Conservation (phyloP, 371 early-diverging fungal genomes). For the Actinomucor elegans region DNA sequence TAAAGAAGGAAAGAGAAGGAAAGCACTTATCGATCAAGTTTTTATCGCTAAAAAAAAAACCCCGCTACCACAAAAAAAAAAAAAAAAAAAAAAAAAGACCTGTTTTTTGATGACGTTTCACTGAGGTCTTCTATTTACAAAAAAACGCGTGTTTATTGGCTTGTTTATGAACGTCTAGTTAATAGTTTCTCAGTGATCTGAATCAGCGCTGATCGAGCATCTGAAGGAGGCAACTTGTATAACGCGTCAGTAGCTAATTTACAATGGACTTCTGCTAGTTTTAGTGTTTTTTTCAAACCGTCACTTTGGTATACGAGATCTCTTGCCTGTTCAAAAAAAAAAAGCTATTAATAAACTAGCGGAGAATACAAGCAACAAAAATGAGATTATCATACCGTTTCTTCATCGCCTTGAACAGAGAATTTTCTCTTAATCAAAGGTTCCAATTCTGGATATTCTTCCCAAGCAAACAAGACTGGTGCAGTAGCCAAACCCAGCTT, state of each 20-base stretch:
- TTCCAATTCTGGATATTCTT: slow-evolving; percentile 83
- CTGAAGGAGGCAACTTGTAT: slow-evolving; percentile 62
- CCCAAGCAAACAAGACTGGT: slow-evolving; percentile 92
- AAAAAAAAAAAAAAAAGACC: neutral
- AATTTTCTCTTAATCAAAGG: slow-evolving; percentile 88
- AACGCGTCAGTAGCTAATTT: slow-evolving; percentile 61
- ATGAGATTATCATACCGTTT: too few relatives aligned
- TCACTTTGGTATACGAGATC: slow-evolving; percentile 69
- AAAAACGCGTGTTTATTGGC: neutral
- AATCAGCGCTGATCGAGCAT: slow-evolving; percentile 68
- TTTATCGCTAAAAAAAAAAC: too few relatives aligned
- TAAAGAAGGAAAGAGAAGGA: neutral
- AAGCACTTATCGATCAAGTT: too few relatives aligned
- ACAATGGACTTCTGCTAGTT: slow-evolving; percentile 58
- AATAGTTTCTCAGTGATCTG: slow-evolving; percentile 60
- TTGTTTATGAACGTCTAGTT: slow-evolving; percentile 22
- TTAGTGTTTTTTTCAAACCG: slow-evolving; percentile 65
- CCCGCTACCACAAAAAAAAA: too few relatives aligned
- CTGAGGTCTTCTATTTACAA: neutral
- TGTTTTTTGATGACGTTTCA: slow-evolving; percentile 1
- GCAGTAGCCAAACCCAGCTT: slow-evolving; percentile 61
- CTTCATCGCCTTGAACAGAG: slow-evolving; percentile 36
- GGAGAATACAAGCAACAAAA: too few relatives aligned
- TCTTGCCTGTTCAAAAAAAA: slow-evolving; percentile 64
- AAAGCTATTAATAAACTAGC: too few relatives aligned